phyloP scores from a whole-genome alignment of 2,329 filamentous ascomycete genomes.

The Torrubiellomyces zombiae region DNA sequence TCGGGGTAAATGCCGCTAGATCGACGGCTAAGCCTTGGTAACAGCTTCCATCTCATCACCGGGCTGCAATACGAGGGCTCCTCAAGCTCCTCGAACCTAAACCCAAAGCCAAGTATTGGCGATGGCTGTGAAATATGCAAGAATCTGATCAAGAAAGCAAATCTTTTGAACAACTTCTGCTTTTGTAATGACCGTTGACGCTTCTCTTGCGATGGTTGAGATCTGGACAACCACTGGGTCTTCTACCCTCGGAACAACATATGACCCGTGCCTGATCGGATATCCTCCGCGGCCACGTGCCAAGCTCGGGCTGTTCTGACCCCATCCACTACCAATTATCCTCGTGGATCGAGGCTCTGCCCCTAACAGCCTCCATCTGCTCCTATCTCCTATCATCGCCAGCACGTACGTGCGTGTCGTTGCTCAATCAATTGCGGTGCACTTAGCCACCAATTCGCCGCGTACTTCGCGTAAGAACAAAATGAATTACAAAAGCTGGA shows the following conservation, averaged over 20 bases:
- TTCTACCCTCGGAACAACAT: conserved; percentile 5
- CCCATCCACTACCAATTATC: conserved; percentile 24
- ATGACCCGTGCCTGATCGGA: conserved; percentile 5
- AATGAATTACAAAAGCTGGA: conserved; percentile 44
- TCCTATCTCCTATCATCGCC: conserved; percentile 3
- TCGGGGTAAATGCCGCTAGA: conserved; percentile 15
- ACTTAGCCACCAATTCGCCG: no score
- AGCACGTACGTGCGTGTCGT: not conserved
- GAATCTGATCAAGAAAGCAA: no score
- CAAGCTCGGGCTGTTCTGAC: conserved; percentile 7
- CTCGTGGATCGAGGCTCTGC: conserved; percentile 14
- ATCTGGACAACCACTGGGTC: no score
- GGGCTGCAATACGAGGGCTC: no score
- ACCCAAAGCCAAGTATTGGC: no score
- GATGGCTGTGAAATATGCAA: no score
- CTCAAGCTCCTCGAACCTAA: no score
- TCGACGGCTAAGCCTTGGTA: conserved; percentile 13
- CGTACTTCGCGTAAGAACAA: conserved; percentile 4
- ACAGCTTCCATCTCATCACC: conserved; percentile 3
- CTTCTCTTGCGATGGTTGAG: no score
- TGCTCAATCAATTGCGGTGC: no score
- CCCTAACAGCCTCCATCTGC: conserved; percentile 20
- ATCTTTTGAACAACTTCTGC: no score
- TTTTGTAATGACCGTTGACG: no score
- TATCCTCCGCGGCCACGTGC: conserved; percentile 11